Evolutionary conservation across 1,284 basidiomycete species (phyloP), one percentile per base, ranked within the genome.

Genomic region (Ceratobasidium sp.): DNA sequence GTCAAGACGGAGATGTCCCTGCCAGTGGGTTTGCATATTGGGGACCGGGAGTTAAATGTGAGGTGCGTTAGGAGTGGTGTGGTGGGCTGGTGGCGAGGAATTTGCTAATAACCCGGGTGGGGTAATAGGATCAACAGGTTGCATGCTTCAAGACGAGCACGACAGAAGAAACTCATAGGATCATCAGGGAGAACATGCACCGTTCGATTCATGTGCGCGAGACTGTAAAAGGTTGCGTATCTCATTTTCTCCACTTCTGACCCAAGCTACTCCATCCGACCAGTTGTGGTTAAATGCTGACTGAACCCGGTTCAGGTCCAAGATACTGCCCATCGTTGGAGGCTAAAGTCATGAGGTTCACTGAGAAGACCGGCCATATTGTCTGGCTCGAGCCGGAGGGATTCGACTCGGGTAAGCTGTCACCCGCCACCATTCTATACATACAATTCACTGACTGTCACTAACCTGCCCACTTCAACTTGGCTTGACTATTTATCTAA

Each of bases 321-420:
- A 87, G 95, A 26, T 96, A 96, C 80, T 97, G 95, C 77, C 95
- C 95, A 1, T 95, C 93, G 0, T 85, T 97, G 1, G 95, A 97
- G 79, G 88, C 93, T 18, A 97, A 97, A 79, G 88, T 96, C 8
- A 84, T 89, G 38, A 87, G 93, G 9, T 96, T 96, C 78, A 86
- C 86, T 1, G 82, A 92, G 73, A 94, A 93, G 80, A 80, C 84
- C 1, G 82, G 82, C 14, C 95, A 97, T 78, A 89, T 83, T 0
- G 86, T 96, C 38, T 96, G 94, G 94, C 84, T 97, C 4, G 95
- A 97, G 78, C 95, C 94, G 0, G 95, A 96, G 80, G 95, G 95
- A 0, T 94, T 93, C 74, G 91, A 94, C 75, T 93, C 93, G 6
- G 89, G 92, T 90, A 72, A 62, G 80, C 78, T n/a, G 18, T 35